Evolutionary conservation across 2,329 filamentous ascomycete species (phyloP), one percentile per base, ranked within the genome.

Genomic region (Sporothrix schenckii): DNA sequence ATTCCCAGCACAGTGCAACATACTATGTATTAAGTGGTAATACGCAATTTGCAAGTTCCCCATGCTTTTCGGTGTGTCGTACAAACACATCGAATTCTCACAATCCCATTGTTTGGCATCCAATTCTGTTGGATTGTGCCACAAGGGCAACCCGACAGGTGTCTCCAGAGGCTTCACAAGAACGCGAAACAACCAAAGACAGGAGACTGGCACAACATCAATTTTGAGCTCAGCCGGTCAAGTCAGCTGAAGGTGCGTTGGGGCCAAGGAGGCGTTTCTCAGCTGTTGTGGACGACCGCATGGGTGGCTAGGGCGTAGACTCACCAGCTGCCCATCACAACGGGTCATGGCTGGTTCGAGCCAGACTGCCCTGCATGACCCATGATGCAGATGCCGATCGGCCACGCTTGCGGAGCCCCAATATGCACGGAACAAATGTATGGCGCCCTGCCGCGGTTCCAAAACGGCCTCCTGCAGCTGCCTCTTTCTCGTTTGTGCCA

Each of bases 351-450:
- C 49, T 50, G 49, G 6, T 6, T n/a, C 16, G 19, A n/a, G 14
- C 30, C 14, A 24, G 27, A 24, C 27, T n/a, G 58, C 10, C 21
- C n/a, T 24, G 58, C n/a, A 24, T 44, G 58, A 19, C 39, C 39
- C 58, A 47, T 16, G 58, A 63, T 63, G 39, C 13, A 63, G 58
- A 63, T 63, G 58, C 21, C 58, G 39, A 63, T 63, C 21, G 39
- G 41, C 30, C 7, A 41, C 30, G 41, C 54, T 58, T 58, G 54
- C 54, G 19, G 30, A 58, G 54, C n/a, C 54, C 53, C 19, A 16
- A 27, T n/a, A 30, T 7, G 54, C 54, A 41, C 30, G 54, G 54
- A 58, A 27, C 54, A 39, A 41, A 13, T 30, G 16, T 30, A n/a
- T 58, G 30, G 54, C 53, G 27, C 21, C 30, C 54, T 41, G 54